Evolutionary conservation across 1,284 basidiomycete species (phyloP).

Genomic region (Rhodotorula sp.): DNA sequence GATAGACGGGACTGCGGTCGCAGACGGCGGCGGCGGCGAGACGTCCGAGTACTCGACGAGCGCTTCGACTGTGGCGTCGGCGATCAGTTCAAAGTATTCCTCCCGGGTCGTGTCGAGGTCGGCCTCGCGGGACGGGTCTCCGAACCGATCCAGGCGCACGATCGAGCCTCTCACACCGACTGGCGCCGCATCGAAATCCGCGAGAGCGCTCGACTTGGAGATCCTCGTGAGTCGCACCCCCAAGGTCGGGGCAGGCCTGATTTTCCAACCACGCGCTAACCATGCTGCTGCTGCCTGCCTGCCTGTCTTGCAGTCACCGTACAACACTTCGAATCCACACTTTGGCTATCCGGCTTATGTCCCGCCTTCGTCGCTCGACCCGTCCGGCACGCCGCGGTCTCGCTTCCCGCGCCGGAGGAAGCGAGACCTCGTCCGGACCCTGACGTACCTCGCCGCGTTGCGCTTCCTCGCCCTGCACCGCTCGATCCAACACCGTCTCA

Average conservation of each 20-base stretch:
- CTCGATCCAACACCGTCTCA: constrained; percentile 20
- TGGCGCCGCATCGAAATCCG: background rate
- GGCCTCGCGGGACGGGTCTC: constrained; percentile 17
- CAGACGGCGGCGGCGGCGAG: background rate
- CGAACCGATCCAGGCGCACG: constrained; percentile 3
- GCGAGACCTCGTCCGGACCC: constrained; percentile 66
- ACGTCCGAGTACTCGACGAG: background rate
- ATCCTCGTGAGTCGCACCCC: background rate
- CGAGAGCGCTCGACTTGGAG: background rate
- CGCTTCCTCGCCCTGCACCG: constrained; percentile 44
- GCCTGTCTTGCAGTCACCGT: constrained; percentile 43
- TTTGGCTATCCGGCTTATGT: constrained; percentile 72
- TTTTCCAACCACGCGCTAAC: too few relatives aligned
- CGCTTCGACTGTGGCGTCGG: constrained; percentile 11
- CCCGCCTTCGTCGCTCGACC: constrained; percentile 45
- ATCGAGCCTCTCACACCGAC: constrained; percentile 14
- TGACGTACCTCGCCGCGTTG: constrained; percentile 59
- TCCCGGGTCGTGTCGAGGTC: constrained; percentile 22
- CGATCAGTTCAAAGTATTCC: constrained; percentile 30
- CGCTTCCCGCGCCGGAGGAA: constrained; percentile 64
- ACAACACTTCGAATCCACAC: constrained; percentile 65
- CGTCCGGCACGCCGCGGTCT: constrained; percentile 36
- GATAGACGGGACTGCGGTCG: background rate
- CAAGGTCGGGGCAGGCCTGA: background rate
- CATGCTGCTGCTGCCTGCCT: background rate